Conservation (phyloP, 2,329 filamentous ascomycete species). For the Calonectria pseudoturangicola region DNA sequence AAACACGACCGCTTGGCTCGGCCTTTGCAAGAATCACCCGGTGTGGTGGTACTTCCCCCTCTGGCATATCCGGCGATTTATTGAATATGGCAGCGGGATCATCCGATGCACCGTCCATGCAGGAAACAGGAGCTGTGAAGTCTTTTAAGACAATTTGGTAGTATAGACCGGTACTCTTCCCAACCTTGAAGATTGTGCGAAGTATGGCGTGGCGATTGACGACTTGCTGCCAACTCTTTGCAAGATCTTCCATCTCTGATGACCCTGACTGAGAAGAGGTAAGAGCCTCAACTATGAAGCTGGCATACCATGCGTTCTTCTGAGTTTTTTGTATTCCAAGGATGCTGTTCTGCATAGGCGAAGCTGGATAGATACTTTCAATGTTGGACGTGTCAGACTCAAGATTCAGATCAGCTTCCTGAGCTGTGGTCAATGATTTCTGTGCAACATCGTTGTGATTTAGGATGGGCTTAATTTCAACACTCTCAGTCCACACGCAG, state of each 20-base stretch:
- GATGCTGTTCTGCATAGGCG: not conserved
- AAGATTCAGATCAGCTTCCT: not conserved
- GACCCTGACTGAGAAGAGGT: not conserved
- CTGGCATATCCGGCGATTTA: not conserved
- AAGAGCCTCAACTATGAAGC: not conserved
- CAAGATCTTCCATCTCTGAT: not conserved
- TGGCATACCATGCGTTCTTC: constrained; percentile 3
- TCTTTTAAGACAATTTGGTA: not conserved
- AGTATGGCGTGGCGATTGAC: constrained; percentile 6
- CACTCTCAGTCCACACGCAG: not conserved
- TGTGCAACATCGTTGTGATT: not conserved
- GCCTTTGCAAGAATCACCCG: not conserved
- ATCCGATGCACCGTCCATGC: not conserved
- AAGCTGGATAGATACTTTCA: not conserved
- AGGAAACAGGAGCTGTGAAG: not conserved
- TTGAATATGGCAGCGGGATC: not conserved
- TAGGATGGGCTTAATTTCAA: not conserved
- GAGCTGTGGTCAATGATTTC: not conserved
- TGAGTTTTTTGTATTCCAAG: constrained; percentile 6
- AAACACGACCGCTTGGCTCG: not conserved
- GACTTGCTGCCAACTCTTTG: not conserved
- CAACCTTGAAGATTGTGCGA: not conserved
- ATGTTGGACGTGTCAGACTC: not conserved
- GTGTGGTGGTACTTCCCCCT: not conserved
- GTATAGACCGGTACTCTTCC: not conserved